Base-by-base conservation (phyloP, 345 rosid species). In the Luvunga scandens region DNA sequence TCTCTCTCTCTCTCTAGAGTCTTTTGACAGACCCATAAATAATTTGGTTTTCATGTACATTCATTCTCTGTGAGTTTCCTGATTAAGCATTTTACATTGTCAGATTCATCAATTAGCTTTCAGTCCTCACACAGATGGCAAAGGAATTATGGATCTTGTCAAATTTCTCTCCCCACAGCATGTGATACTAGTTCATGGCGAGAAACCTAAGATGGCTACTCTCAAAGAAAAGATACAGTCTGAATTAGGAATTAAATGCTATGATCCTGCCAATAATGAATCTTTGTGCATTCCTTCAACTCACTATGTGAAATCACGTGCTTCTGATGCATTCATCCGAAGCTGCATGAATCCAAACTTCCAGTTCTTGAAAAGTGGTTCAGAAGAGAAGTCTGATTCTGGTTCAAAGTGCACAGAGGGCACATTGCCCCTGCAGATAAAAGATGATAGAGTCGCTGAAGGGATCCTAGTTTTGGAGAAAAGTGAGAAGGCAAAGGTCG, bases 141-240 rank as follows among this genome's bases (percentile, higher is more conserved):
- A 94, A 85, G 97, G 98, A 75, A 96, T 92, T 60, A 92, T 96
- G 98, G 99, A 96, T 90, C 98, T 94, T 48, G 87, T 87, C 9
- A 92, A 81, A 77, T 96, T 92, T 84, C 99, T 94, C 31, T 86
- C 91, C 28, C 99, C 98, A 1, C 89, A 90, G 85, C 85, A 91
- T 69, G 94, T 89, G 79, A 88, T 96, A 72, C 90, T 96, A 33
- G 91, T 96, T 68, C 99, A 96, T 31, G 99, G 99, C 2, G 98
- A 96, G 87, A 94, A 89, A 82, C 98, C 95, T 3, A 89, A 89
- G 80, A 94, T 96, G 98, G 86, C 87, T 85, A 64, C 86, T 76
- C 91, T 94, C 6, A 94, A 90, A 79, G 91, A 85, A 56, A 91
- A 75, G 83, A 89, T 96, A 28, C 84, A 90, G 76, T 85, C 91